Conservation (phyloP, 1,284 basidiomycete species). For the Ceratobasidium sp. region DNA sequence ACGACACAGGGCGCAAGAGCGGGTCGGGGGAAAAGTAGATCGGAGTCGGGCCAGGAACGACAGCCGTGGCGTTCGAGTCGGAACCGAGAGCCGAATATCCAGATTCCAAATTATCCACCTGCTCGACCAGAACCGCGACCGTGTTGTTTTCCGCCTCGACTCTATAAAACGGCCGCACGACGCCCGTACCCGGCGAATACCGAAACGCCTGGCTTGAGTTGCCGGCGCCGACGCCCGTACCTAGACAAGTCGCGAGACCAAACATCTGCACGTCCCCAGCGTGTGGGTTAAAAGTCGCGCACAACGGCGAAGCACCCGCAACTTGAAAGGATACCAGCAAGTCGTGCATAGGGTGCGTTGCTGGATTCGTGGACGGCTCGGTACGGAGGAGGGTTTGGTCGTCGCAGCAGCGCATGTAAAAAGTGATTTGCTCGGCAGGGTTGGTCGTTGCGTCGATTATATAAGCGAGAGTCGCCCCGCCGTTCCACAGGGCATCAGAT, state of each 20-base stretch:
- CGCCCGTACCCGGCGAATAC: not conserved
- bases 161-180: conserved; percentile 9
- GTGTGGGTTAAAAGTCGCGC: conserved; percentile 15
- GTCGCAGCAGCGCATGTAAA: not conserved
- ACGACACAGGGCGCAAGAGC: too few species aligned
- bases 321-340: conserved; percentile 16
- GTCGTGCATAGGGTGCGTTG: not conserved
- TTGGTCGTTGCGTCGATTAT: conserved; percentile 10
- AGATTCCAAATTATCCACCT: not conserved
- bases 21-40: too few species aligned
- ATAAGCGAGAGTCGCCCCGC: not conserved
- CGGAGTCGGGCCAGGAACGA: too few species aligned
- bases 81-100: not conserved
- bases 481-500: not conserved
- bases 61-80: not conserved
- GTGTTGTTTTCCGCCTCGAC: not conserved
- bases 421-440: conserved; percentile 10
- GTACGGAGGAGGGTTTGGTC: not conserved
- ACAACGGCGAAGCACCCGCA: not conserved
- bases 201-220: conserved; percentile 12
- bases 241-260: conserved; percentile 10
- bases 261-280: conserved; percentile 14
- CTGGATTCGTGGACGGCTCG: not conserved
- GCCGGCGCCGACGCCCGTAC: not conserved
- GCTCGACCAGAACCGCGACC: conserved; percentile 5